Base-by-base conservation (phyloP, 2,329 filamentous ascomycete species). In the Aureobasidium vineae region DNA sequence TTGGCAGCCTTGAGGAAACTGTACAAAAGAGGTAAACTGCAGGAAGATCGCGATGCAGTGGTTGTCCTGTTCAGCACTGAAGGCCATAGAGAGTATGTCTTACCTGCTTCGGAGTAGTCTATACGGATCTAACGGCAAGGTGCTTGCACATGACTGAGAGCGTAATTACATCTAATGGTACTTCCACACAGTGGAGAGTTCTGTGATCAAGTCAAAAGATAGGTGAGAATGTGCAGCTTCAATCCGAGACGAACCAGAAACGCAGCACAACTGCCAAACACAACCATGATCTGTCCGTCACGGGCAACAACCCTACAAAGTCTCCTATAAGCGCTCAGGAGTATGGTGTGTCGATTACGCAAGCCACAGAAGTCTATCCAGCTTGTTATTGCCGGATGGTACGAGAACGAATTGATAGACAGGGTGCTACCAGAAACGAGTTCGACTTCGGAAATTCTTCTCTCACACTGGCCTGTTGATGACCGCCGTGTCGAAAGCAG, bases 11-110 rank as follows among this genome's bases (percentile, higher is more conserved):
- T 92, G 23, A 80, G 79, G 40, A 82, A 81, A 33, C 71, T 88
- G 3, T 76, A 71, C 49, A 72, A 79, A 19, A 76, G 75, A 50
- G 68, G 75, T 1, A 68, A 73, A 0, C 31, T 68, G 13, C 72
- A 86, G 0, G 73, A 77, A 15, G 70, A 75, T 0, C 76, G 86
- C 0, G 38, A 65, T 36, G 63, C 63, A 21, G 80, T 87, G 0
- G 81, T 91, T 0, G 82, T 92, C 0, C 74, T 92, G 1, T 82
- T 90, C 50, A 88, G 85, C 69, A 92, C 89, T 0, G 88, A 90
- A 73, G 87, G 87, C 0, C 70, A 72, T 11, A 80, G 88, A 41
- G 79, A 82, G 1, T 89, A 90, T 26, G 21, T 53, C 11, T 3
- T 21, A 26, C 64, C 63, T 40, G 13, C 11, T 10, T 23, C 33